Conservation (phyloP, 305 asterid genomes). For the Fraxinus angustifolia region DNA sequence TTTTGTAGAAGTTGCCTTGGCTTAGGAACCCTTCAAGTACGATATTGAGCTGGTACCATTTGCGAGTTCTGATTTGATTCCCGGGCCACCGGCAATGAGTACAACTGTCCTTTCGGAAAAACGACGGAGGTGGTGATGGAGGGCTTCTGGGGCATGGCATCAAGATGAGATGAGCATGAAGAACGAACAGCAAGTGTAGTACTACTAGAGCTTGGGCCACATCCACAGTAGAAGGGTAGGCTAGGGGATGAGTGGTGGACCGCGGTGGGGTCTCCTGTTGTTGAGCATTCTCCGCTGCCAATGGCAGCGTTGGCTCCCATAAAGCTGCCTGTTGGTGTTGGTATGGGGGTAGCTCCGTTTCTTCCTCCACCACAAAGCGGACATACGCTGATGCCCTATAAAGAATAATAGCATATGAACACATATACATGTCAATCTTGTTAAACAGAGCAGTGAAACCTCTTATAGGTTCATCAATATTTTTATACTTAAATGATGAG, state of each 20-base stretch:
- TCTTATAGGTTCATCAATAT: neutral
- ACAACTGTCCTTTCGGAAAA: constrained; percentile 25
- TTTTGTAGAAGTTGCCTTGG: neutral
- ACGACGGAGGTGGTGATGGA: constrained; percentile 13
- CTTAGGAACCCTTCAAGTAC: neutral
- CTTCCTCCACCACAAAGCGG: constrained; percentile 36
- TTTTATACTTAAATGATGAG: neutral
- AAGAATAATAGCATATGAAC: neutral
- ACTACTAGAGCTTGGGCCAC: neutral
- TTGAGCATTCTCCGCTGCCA: constrained; percentile 36
- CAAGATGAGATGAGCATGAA: constrained; percentile 9
- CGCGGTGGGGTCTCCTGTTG: constrained; percentile 17
- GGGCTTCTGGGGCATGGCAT: constrained; percentile 13
- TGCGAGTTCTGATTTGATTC: constrained; percentile 28
- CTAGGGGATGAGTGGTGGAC: constrained; percentile 13
- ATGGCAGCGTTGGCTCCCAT: constrained; percentile 6
- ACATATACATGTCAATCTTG: neutral
- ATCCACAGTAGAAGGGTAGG: neutral
- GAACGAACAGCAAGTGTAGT: constrained; percentile 7
- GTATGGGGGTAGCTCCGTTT: constrained; percentile 18
- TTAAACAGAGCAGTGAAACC: neutral
- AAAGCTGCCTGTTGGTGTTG: constrained; percentile 32
- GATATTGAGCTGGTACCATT: constrained; percentile 25
- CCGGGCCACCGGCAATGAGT: constrained; percentile 23
- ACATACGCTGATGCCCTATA: constrained; percentile 24